These are phyloP conservation scores for Tremella fuciformis DNA, from an alignment of 768 basidiomycete genomes.

Conservation along the genomic window DNA sequence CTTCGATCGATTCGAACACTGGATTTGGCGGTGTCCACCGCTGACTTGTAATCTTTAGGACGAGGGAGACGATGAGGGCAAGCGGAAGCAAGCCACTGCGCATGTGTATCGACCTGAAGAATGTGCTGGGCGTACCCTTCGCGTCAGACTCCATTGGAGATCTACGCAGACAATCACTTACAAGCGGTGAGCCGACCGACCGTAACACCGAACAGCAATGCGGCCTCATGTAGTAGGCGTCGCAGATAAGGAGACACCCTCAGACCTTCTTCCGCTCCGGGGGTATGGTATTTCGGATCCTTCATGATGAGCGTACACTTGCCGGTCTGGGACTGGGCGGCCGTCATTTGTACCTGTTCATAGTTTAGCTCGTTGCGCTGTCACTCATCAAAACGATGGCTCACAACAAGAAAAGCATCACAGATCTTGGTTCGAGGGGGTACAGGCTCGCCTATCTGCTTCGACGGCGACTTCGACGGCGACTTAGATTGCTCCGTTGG, in stretches of 20 bases:
- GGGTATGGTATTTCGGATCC: too few species aligned
- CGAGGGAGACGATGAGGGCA: conserved; percentile 5
- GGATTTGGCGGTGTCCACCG: conserved; percentile 2
- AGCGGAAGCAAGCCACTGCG: not conserved
- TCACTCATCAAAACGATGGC: too few species aligned
- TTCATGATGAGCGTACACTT: too few species aligned
- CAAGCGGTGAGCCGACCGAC: not conserved
- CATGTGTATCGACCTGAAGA: not conserved
- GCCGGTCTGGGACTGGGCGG: too few species aligned
- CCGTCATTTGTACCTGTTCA: too few species aligned
- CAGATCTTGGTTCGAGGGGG: too few species aligned
- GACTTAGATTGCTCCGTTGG: too few species aligned
- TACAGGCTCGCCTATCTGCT: too few species aligned
- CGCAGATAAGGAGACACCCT: conserved; percentile 11
- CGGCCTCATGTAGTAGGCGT: conserved; percentile 9
- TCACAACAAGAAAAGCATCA: too few species aligned
- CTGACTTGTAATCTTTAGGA: not conserved
- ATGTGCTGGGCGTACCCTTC: conserved; percentile 3
- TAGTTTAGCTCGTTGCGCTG: too few species aligned
- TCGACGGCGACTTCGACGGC: too few species aligned
- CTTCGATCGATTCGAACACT: not conserved
- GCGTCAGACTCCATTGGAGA: not conserved
- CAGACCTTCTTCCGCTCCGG: too few species aligned
- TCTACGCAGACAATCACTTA: conserved; percentile 1
- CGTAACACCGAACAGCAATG: conserved; percentile 10